Evolutionary conservation across 2,329 filamentous ascomycete species (phyloP), one percentile per base, ranked within the genome.

Genomic region (Diaporthe ampelina): DNA sequence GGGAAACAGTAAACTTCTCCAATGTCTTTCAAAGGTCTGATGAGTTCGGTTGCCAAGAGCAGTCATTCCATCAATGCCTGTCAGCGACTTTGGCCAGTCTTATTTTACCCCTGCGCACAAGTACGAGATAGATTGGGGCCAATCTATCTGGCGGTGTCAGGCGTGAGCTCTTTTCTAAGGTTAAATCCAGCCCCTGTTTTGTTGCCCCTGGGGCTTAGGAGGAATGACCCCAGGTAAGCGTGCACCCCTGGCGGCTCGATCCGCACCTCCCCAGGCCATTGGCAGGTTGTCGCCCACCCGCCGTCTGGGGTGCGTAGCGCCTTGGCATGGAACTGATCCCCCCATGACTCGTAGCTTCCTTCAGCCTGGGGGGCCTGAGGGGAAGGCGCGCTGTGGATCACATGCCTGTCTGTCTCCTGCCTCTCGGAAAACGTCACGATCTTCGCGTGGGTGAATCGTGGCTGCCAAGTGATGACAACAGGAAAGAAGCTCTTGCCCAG

Each of bases 401-500:
- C 17, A 11, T 52, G 37, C 4, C 29, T 29, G 29, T 4, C 37
- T 37, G 37, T 32, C 29, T 32, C 29, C 13, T 67, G 63, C 48
- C n/a, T 24, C 48, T 52, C 45, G 48, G 50, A 67, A 32, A 67
- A 52, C 58, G 37, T 13, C 26, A 21, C 21, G 29, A 67, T 67
- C 43, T 26, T 26, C 29, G 32, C 26, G 17, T 45, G 58, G 58
- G 37, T 63, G 17, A 35, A 65, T 65, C 59, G 59, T 48, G 29
- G 26, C 3, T 52, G 45, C 63, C 45, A 67, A 67, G 63, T 67
- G 45, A 11, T 52, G 45, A 37, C 29, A 37, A 37, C 29, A 37
- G 45, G 45, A 67, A 67, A 67, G 63, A 67, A 67, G 63, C 63
- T 67, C 63, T 67, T 52, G 63, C 58, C 37, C 58, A 63, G 58